Percentiles rank a stretch among this genome's conserved stretches.
phyloP scores from a whole-genome alignment of 495 filamentous ascomycete genomes.

The Penicillium cosmopolitanum region DNA sequence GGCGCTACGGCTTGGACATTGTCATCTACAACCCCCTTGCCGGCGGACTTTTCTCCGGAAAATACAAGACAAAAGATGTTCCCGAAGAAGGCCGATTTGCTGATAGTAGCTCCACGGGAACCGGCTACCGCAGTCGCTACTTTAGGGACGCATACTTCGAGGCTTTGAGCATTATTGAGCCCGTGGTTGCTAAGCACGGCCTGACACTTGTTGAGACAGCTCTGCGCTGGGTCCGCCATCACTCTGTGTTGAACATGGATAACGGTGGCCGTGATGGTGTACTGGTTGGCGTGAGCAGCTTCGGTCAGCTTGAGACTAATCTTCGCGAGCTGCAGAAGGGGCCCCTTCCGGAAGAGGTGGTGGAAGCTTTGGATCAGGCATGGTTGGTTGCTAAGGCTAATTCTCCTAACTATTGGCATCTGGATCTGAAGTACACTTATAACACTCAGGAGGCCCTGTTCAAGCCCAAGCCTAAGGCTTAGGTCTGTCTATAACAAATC shows the following conservation, averaged over 20 bases:
- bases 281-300: slow-evolving; percentile 76
- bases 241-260: slow-evolving; percentile 75
- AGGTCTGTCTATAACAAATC: too few species aligned
- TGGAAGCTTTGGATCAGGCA: slow-evolving; percentile 78
- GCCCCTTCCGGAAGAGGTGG: slow-evolving; percentile 81
- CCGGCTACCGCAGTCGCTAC: slow-evolving; percentile 75
- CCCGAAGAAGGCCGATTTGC: slow-evolving; percentile 73
- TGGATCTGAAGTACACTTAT: slow-evolving; percentile 75
- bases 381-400: slow-evolving; percentile 65
- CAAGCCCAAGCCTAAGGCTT: slow-evolving; percentile 33
- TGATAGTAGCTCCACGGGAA: slow-evolving; percentile 55
- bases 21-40: slow-evolving; percentile 92
- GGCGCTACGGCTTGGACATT: slow-evolving; percentile 83
- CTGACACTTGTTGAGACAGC: slow-evolving; percentile 84
- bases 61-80: slow-evolving; percentile 74
- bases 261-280: slow-evolving; percentile 76
- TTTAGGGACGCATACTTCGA: slow-evolving; percentile 79
- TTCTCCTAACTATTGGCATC: slow-evolving; percentile 75
- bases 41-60: slow-evolving; percentile 83
- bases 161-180: slow-evolving; percentile 73
- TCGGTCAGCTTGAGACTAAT: slow-evolving; percentile 75
- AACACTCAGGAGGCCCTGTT: slow-evolving; percentile 71
- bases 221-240: slow-evolving; percentile 79
- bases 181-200: slow-evolving; percentile 71
- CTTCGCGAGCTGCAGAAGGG: slow-evolving; percentile 81